Percentiles rank a stretch among this genome's conserved stretches.
Evolutionary conservation across 352 stramenopile species (phyloP).

Genomic region (Phytophthora crassamura): DNA sequence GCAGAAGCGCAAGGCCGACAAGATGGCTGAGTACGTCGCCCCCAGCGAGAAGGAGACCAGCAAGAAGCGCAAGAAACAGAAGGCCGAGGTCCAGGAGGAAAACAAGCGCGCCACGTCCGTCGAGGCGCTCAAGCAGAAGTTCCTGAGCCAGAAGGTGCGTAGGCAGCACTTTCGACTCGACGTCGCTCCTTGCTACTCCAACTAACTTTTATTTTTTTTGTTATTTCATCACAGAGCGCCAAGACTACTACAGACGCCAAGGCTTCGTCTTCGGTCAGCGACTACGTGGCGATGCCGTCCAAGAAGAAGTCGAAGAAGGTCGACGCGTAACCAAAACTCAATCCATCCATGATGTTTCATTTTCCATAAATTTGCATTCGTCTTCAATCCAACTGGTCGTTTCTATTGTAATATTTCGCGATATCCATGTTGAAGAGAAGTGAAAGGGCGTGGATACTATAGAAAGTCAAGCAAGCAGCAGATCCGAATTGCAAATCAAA

Average conservation of each 20-base stretch:
- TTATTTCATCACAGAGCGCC: constrained; percentile 31
- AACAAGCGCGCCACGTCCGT: constrained; percentile 65
- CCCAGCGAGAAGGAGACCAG: constrained; percentile 78
- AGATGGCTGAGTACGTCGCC: constrained; percentile 75
- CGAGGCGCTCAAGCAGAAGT: constrained; percentile 83
- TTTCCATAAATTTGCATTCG: background rate
- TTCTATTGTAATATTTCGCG: constrained; percentile 17
- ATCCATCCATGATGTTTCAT: constrained; percentile 21
- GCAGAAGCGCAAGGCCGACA: constrained; percentile 77
- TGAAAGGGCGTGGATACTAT: constrained; percentile 38
- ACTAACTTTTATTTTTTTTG: constrained; percentile 14
- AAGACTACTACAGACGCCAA: constrained; percentile 46
- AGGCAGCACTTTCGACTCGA: background rate
- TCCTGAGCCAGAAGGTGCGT: constrained; percentile 76
- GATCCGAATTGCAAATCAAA: constrained; percentile 37
- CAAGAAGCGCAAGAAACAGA: constrained; percentile 86
- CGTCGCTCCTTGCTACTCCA: background rate
- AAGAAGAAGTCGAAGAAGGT: constrained; percentile 59
- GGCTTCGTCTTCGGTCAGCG: constrained; percentile 49
- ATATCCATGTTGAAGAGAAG: constrained; percentile 19
- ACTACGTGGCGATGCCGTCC: constrained; percentile 70
- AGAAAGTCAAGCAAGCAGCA: constrained; percentile 31
- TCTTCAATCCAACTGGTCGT: too few species aligned
- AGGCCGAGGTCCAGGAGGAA: constrained; percentile 45
- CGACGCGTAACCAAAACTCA: constrained; percentile 38